These are phyloP conservation scores for Moricandia moricandioides DNA, from an alignment of 345 rosid genomes.

Conservation along the genomic window DNA sequence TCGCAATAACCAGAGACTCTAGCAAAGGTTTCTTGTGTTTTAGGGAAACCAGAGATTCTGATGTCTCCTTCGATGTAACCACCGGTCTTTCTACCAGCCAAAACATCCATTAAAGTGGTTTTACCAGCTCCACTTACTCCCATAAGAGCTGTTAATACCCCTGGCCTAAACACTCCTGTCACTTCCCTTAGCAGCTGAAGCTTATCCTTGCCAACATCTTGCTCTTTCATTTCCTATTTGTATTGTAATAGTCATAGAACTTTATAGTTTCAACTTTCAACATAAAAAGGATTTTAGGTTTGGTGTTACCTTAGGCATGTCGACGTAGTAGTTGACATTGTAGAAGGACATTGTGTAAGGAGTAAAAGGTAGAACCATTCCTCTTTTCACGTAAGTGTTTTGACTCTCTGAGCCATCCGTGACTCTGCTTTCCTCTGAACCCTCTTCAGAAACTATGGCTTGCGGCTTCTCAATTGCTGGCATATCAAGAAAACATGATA, in stretches of 20 bases:
- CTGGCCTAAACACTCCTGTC: conserved; percentile 88
- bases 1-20: conserved; percentile 94
- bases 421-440: conserved; percentile 37
- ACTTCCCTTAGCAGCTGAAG: conserved; percentile 70
- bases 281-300: background rate
- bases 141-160: conserved; percentile 89
- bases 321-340: conserved; percentile 61
- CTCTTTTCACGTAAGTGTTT: conserved; percentile 52
- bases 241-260: background rate
- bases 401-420: conserved; percentile 16
- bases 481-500: background rate
- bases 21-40: conserved; percentile 90
- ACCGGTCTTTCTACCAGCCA: conserved; percentile 89
- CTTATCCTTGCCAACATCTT: conserved; percentile 68
- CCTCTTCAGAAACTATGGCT: conserved; percentile 59
- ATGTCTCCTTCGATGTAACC: conserved; percentile 88
- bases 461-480: conserved; percentile 69
- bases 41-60: conserved; percentile 76
- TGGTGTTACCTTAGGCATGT: conserved; percentile 67
- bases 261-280: background rate
- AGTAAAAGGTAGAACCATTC: conserved; percentile 82
- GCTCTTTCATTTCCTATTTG: conserved; percentile 79
- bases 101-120: conserved; percentile 95
- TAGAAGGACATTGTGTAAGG: conserved; percentile 79
- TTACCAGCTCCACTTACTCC: conserved; percentile 99